A percentile compares a stretch with the other conserved stretches of the same genome.
Conservation (phyloP, 768 basidiomycete genomes). For the Leucocoprinus sp. region DNA sequence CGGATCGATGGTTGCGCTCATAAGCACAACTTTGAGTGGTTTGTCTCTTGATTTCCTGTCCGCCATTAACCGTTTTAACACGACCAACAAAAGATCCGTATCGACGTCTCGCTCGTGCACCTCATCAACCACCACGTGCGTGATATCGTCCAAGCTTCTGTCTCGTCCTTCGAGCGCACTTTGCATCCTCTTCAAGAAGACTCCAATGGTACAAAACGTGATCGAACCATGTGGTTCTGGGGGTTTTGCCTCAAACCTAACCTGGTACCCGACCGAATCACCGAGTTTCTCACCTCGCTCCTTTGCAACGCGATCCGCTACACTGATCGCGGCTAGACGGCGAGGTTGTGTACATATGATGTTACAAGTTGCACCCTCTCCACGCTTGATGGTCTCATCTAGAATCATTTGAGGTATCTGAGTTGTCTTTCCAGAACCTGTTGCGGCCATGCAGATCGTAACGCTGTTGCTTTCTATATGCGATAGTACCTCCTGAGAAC, state of each 20-base stretch:
- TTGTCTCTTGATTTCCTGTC: conserved; percentile 63
- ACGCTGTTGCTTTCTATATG: conserved; percentile 75
- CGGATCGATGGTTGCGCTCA: conserved; percentile 96
- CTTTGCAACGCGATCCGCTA: conserved; percentile 84
- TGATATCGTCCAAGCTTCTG: conserved; percentile 59
- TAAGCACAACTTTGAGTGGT: conserved; percentile 80
- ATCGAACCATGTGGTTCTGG: conserved; percentile 79
- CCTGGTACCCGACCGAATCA: conserved; percentile 77
- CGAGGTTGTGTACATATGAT: conserved; percentile 92
- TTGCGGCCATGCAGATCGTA: conserved; percentile 82
- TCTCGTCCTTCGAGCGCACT: conserved; percentile 46
- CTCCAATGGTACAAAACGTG: conserved; percentile 89
- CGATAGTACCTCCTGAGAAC: conserved; percentile 55
- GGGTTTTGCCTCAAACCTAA: conserved; percentile 78
- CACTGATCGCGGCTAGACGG: conserved; percentile 84
- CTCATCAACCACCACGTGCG: conserved; percentile 91
- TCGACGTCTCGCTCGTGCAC: conserved; percentile 95
- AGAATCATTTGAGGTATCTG: conserved; percentile 91
- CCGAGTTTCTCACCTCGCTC: conserved; percentile 76
- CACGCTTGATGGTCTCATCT: conserved; percentile 70
- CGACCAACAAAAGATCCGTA: conserved; percentile 83
- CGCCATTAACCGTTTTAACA: conserved; percentile 74
- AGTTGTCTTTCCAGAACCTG: conserved; percentile 91
- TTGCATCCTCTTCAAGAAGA: conserved; percentile 84
- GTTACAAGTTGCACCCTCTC: conserved; percentile 81